Base-by-base conservation (phyloP, 2,329 filamentous ascomycete genomes). In the Verticillium tricorpus region DNA sequence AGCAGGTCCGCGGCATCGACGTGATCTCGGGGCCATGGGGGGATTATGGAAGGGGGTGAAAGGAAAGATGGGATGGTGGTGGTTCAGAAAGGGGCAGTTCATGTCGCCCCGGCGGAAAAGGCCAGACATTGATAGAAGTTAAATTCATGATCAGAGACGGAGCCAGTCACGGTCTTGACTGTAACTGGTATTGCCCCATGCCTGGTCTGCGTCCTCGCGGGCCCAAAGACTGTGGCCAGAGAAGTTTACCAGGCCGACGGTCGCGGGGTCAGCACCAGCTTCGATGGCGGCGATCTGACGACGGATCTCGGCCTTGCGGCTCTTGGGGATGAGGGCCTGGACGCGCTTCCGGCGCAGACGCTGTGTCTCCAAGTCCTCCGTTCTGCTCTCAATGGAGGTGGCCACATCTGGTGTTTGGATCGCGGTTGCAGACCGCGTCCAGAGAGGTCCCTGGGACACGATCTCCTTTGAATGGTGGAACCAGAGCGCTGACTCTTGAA, bases 281-380 rank as follows among this genome's bases (percentile, higher is more conserved):
- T 73, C 67, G 57, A 73, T 66, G 35, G 67, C 66, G 39, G 60
- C 62, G 37, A 72, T 71, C 60, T 71, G 69, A 34, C 64, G 67
- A 19, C 68, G 58, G 54, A 72, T 69, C 59, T 68, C 68, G 1
- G 61, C 66, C n/a, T 63, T 61, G n/a, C 66, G 62, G 32, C 62
- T 50, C 28, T 45, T 56, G 7, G 59, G 59, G 37, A 60, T 37
- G 9, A 17, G 2, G 31, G 40, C 56, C 50, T 63, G 58, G 57
- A 61, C 64, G 59, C 57, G 22, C 59, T 60, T 54, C 59, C 31
- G 22, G 57, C 45, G 63, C 56, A 64, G 39, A 8, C 35, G 55
- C 17, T 59, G 52, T 34, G 61, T 40, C 57, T 65, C 62, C 3
- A 57, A 7, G 28, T 63, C 63, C 22, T 63, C 62, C 14, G 62